A percentile compares a stretch with the other conserved stretches of the same genome.
These are phyloP conservation scores for Larix kaempferi DNA, from an alignment of 75 land plant species.

Conservation along the genomic window DNA sequence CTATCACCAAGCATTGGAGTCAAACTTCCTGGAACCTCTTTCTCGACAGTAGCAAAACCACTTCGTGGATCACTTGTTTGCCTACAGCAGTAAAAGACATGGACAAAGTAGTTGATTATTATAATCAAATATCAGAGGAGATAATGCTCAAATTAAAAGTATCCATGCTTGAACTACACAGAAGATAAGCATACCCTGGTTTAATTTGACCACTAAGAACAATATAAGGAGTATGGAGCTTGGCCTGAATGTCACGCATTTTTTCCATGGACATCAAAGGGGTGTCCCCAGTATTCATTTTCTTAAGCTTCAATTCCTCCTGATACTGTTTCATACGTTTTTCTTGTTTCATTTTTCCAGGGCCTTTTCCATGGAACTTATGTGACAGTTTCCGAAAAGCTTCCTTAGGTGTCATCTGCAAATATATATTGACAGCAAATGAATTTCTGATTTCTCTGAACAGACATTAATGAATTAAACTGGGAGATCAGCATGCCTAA, in stretches of 20 bases:
- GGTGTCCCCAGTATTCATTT: slow-evolving; percentile 93
- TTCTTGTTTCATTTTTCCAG: slow-evolving; percentile 95
- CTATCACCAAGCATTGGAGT: slow-evolving; percentile 97
- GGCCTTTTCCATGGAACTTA: slow-evolving; percentile 96
- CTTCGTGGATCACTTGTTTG: slow-evolving; percentile 96
- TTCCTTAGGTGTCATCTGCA: slow-evolving; percentile 95
- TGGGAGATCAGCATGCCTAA: neutral
- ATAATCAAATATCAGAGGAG: neutral
- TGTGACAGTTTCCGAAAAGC: slow-evolving; percentile 91
- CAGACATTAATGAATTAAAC: neutral
- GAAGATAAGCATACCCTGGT: slow-evolving; percentile 67
- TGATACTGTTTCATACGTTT: slow-evolving; percentile 85
- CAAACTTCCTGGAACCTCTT: slow-evolving; percentile 79
- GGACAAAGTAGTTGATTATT: neutral
- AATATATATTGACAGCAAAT: neutral
- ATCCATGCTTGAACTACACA: neutral
- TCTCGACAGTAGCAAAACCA: slow-evolving; percentile 96
- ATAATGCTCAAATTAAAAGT: neutral
- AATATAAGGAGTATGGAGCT: slow-evolving; percentile 77
- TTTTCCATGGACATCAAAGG: slow-evolving; percentile 88
- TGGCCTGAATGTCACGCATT: slow-evolving; percentile 88
- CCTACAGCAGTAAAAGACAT: slow-evolving; percentile 24
- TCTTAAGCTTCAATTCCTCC: slow-evolving; percentile 90
- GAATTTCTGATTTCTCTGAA: neutral
- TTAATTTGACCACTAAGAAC: slow-evolving; percentile 96